Conservation (phyloP, 1,284 basidiomycete species). For the Sporisorium exsertum region DNA sequence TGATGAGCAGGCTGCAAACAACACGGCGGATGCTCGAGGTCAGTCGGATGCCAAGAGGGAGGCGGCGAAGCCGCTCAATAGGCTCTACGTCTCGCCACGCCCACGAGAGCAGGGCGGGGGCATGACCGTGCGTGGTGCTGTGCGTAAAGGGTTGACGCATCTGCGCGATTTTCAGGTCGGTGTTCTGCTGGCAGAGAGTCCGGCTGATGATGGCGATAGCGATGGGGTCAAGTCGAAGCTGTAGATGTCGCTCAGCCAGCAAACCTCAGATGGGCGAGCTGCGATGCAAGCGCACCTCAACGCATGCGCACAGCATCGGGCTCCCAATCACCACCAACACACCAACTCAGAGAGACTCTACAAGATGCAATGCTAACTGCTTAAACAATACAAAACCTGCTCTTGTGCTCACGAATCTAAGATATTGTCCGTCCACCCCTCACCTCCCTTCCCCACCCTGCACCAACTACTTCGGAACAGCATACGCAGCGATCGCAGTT, state of each 20-base stretch:
- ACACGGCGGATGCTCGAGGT: background rate
- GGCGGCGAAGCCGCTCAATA: slow-evolving; percentile 39
- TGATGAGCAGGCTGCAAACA: slow-evolving; percentile 9
- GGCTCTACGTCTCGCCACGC: slow-evolving; percentile 60
- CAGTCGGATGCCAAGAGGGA: background rate
- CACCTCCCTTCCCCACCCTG: background rate
- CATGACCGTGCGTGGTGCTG: slow-evolving; percentile 54
- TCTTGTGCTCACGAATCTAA: background rate
- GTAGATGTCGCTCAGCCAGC: slow-evolving; percentile 2
- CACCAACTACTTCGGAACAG: slow-evolving; percentile 24
- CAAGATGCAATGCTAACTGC: background rate
- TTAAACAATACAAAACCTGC: background rate
- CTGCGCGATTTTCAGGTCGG: slow-evolving; percentile 57
- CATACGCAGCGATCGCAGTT: slow-evolving; percentile 13
- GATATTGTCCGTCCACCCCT: slow-evolving; percentile 1
- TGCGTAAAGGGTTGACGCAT: slow-evolving; percentile 40
- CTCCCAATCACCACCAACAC: background rate
- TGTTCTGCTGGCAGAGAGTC: slow-evolving; percentile 25
- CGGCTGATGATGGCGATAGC: background rate
- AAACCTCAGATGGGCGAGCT: background rate
- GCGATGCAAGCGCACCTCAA: background rate
- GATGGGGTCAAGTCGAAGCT: slow-evolving; percentile 20
- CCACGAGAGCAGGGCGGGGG: slow-evolving; percentile 53
- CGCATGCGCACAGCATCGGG: background rate
- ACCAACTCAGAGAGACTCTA: background rate